These are phyloP conservation scores for Babesia gibsoni DNA, from an alignment of 169 alveolate species.

Conservation along the genomic window DNA sequence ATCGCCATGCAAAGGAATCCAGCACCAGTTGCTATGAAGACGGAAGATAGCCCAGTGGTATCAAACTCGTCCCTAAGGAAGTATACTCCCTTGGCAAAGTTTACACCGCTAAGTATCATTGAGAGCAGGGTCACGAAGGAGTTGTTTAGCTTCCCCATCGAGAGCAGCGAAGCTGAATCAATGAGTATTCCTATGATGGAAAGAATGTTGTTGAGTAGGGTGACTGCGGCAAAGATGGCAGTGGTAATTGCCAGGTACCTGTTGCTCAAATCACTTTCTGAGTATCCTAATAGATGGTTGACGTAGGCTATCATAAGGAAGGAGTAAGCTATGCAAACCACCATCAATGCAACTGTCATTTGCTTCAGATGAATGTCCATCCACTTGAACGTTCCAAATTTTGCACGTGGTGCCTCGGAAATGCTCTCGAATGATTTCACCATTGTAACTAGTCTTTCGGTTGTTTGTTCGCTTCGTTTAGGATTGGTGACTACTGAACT, in stretches of 20 bases:
- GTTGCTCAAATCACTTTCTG: neutral
- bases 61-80: neutral
- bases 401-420: neutral
- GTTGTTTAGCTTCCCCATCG: slow-evolving; percentile 2
- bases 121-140: neutral
- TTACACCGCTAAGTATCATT: neutral
- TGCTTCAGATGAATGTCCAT: neutral
- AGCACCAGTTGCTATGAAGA: slow-evolving; percentile 4
- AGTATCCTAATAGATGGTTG: neutral
- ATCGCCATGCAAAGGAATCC: slow-evolving; percentile 1
- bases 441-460: too few species aligned
- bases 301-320: neutral
- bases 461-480: too few species aligned
- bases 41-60: neutral
- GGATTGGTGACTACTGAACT: too few species aligned
- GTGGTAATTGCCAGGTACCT: slow-evolving; percentile 3
- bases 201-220: neutral
- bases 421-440: too few species aligned
- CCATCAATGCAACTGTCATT: neutral
- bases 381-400: slow-evolving; percentile 27
- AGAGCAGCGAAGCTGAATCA: neutral
- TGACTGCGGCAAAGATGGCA: neutral
- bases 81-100: slow-evolving; percentile 17
- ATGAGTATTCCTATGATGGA: neutral
- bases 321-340: neutral